Evolutionary conservation across 1,284 basidiomycete species (phyloP), one percentile per base, ranked within the genome.

Genomic region (Meripilus lineatus): DNA sequence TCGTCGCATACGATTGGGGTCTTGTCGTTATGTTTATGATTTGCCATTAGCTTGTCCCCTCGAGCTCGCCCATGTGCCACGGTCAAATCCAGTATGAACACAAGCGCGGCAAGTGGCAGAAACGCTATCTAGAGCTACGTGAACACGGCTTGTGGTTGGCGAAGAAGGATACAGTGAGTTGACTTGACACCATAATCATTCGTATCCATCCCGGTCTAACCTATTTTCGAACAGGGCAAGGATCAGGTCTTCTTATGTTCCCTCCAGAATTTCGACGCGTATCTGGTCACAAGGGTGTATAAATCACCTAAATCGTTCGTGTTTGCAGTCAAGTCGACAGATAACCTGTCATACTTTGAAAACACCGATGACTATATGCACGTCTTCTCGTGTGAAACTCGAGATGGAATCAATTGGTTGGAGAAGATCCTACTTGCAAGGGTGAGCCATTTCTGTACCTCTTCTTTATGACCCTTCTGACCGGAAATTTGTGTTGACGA

Each of bases 41-140:
- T 24, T 30, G 10, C 32, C 17, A n/a, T 26, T 52, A 88, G 84
- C 75, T 75, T 36, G 74, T 92, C 33, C 89, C 89, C 5, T 66
- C 75, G 1, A 79, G 74, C 51, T 81, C 87, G 3, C 90, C 90
- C 4, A 75, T 69, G 18, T 70, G 77, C 57, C 74, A 79, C 34
- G 82, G 83, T 4, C 92, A 82, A 61, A 78, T 94, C 14, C 87
- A 93, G 62, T 85, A 83, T 73, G 89, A 94, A 68, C 73, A 72
- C 42, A 93, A 92, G 66, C 80, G 84, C 47, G 91, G 91, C 32
- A 94, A 94, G 64, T 96, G 93, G 93, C 82, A 72, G 47, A 95
- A 93, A 64, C 78, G 90, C 22, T 93, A 83, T 79, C 70, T 95
- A 56, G 81, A 86, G 57, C 75, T 94, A 22, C 76, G 85, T 33